Base-by-base conservation (phyloP, 352 stramenopile species). In the Blastocystis sp. region DNA sequence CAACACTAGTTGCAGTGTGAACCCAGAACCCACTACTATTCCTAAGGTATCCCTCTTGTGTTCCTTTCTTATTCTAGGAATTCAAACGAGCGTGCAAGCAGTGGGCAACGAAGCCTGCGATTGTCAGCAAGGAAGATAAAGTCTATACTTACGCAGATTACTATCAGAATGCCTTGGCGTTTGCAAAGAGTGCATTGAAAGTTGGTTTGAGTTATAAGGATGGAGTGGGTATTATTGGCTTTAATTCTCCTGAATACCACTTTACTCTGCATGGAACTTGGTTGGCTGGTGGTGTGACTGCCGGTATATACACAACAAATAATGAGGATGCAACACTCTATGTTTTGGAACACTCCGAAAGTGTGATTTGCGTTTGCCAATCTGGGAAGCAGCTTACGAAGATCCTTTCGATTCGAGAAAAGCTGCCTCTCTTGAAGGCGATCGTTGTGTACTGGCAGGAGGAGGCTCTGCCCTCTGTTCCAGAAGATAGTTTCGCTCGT, bases 281-380 rank as follows among this genome's bases (percentile, higher is more conserved):
- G 82, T 93, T 97, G 54, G 95, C 95, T 0, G 95, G 95, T 34
- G 94, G 93, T 43, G 93, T 98, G 39, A 93, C 94, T 0, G 95
- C 95, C 37, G 96, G 96, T 39, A 98, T 98, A 90, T 98, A 98
- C 93, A 96, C 96, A 63, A 98, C 96, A 62, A 98, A 98, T 92
- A 93, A 90, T 41, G 91, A 93, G n/a, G 91, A 94, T 47, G 93
- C 95, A 5, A 98, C 95, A 89, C 91, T 96, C 90, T 98, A 95
- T 92, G 96, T 98, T 87, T 92, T 93, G 55, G 94, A 97, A 90
- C 95, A 98, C 93, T 97, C 94, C 66, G 92, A 97, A 89, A 94
- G 95, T 20, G 92, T 92, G 55, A 93, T 98, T 47, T 95, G 98
- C 24, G 95, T 98, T 6, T 96, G 95, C 65, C 95, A 98, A 65